Base-by-base conservation (phyloP, 2,329 filamentous ascomycete species). In the Ophiostoma montium region DNA sequence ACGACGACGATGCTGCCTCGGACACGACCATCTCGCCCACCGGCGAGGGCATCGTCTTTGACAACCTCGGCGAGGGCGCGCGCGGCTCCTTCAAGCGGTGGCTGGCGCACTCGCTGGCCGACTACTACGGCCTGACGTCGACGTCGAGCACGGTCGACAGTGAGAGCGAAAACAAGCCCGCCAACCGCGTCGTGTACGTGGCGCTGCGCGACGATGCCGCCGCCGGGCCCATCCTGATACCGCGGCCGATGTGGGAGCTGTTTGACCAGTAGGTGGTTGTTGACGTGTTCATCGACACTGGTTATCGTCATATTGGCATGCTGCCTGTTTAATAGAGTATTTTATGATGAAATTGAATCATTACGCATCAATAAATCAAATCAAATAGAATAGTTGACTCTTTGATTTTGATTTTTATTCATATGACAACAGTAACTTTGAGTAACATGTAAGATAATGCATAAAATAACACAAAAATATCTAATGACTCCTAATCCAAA, bases 21-120 rank as follows among this genome's bases (percentile, higher is more conserved):
- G 42, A 44, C 42, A 33, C 30, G 27, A 44, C 42, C 6, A 33
- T 44, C 9, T 31, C 42, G 16, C 42, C 42, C 2, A 21, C 42
- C 11, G 27, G 27, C 27, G 42, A 67, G n/a, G 74, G 74, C 12
- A 67, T 94, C 68, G 75, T 96, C 9, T 88, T 94, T 62, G 86
- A 95, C 63, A 82, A 80, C 42, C 69, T 82, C 32, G 84, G 80
- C 15, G 80, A 84, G 50, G 87, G 89, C 58, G 79, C 81, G 52
- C 76, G 79, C 8, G 85, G 85, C 46, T 77, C 82, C 4, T 95
- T 95, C 68, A 88, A 86, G 82, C 84, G 90, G 55, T 96, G 89
- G 85, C 76, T 96, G 48, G 86, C 94, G 1, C 89, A 96, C 65
- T 84, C 86, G 51, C 89, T 96, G 54, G 90, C 86, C 10, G 78